A percentile compares a stretch with the other conserved stretches of the same genome.
These are phyloP conservation scores for Dioscorea alata DNA, from an alignment of 106 monocot genomes.

Conservation along the genomic window DNA sequence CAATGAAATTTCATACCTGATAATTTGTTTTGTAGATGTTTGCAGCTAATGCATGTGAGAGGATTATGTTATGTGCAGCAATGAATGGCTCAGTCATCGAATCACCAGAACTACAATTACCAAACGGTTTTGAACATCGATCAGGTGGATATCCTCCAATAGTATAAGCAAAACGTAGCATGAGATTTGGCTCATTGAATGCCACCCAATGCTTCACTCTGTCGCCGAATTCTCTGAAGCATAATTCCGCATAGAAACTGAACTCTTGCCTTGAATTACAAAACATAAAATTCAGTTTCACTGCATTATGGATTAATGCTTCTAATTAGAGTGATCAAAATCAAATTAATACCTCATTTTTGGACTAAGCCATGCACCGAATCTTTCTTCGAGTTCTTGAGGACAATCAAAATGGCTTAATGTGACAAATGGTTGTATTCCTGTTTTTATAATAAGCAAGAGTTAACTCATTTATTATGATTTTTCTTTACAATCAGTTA, in stretches of 20 bases:
- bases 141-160: slow-evolving; percentile 34
- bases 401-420: slow-evolving; percentile 43
- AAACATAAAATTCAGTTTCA: too few relatives aligned
- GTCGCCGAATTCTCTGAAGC: slow-evolving; percentile 53
- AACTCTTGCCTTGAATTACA: slow-evolving; percentile 35
- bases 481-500: too few relatives aligned
- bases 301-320: too few relatives aligned
- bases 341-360: slow-evolving; percentile 38
- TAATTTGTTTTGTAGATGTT: slow-evolving; percentile 39
- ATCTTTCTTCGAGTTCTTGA: slow-evolving; percentile 45
- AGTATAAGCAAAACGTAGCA: slow-evolving; percentile 30
- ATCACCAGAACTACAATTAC: slow-evolving; percentile 24
- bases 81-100: slow-evolving; percentile 35
- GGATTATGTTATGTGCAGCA: slow-evolving; percentile 34
- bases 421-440: slow-evolving; percentile 56
- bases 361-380: slow-evolving; percentile 40
- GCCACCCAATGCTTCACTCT: slow-evolving; percentile 51
- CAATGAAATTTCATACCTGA: slow-evolving; percentile 24
- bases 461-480: neutral
- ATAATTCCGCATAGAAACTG: slow-evolving; percentile 43
- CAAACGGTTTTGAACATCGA: slow-evolving; percentile 31
- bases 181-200: slow-evolving; percentile 48
- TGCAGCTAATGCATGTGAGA: slow-evolving; percentile 36
- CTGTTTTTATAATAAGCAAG: slow-evolving; percentile 20
- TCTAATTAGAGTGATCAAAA: neutral